Base-by-base conservation (phyloP, 176 grass and related monocot genomes). In the Oryza meyeriana region DNA sequence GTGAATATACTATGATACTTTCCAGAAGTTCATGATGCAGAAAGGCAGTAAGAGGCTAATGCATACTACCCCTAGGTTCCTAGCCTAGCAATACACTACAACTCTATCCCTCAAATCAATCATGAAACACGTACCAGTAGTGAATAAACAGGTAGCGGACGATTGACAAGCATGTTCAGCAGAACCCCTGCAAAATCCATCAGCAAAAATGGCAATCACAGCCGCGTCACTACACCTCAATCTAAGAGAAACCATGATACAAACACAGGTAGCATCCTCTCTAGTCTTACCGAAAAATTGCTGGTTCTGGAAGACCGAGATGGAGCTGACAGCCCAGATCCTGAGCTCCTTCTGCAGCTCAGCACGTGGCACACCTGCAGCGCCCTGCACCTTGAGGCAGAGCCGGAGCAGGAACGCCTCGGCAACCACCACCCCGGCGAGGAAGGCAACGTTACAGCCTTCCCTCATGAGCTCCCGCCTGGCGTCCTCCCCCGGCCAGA, bases 401-500 rank as follows among this genome's bases (percentile, higher is more conserved):
- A 99, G 94, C 79, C 87, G 95, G 66, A 99, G 87, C 41, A 99
- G 90, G 80, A 99, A 99, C 16, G 87, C 93, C 82, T 92, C 93
- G 7, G 93, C 85, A 39, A 92, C 72, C 38, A 99, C 84, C 18
- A 88, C 82, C 41, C 87, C 93, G 8, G 93, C 93, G n/a, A 99
- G 88, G 80, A 92, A 92, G 33, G 86, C 78, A 75, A 95, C 81
- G 29, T 72, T 79, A 61, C 93, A 96, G 61, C 89, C 89, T 78
- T 93, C 89, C 87, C 91, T 93, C 42, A 80, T 68, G 66, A 99
- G 85, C 78, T 78, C 85, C 55, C 34, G 76, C 90, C 87, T 81
- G n/a, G 85, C 83, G 50, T 99, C 91, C 13, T 89, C 89, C 71
- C 71, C 89, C 90, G 3, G 88, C 88, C 4, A 95, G 86, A 34